Percentiles rank a stretch among this genome's conserved stretches.
Conservation (phyloP, 2,329 filamentous ascomycete species). For the Paracamarosporium sp. region DNA sequence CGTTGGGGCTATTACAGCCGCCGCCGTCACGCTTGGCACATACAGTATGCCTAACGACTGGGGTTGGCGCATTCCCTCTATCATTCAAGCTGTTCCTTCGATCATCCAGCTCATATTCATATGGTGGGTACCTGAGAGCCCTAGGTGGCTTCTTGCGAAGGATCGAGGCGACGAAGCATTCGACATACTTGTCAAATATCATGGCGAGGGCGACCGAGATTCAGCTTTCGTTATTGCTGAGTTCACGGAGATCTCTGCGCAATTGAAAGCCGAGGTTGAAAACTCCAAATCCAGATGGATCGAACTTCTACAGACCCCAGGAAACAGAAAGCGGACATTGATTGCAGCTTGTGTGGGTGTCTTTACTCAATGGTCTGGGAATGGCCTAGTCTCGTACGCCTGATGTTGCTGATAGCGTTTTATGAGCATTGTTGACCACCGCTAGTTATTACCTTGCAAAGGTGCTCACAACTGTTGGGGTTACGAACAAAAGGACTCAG, state of each 20-base stretch:
- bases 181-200: neutral
- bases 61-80: neutral
- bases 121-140: neutral
- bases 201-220: neutral
- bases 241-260: neutral
- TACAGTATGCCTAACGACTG: neutral
- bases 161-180: neutral
- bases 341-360: neutral
- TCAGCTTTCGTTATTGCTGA: neutral
- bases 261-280: neutral
- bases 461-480: neutral
- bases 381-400: too few species aligned
- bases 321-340: neutral
- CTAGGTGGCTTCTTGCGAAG: neutral
- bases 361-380: neutral
- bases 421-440: too few species aligned
- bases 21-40: neutral
- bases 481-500: neutral
- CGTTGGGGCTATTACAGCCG: neutral
- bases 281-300: neutral
- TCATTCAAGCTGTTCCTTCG: neutral
- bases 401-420: too few species aligned
- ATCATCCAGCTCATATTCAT: neutral
- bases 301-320: neutral
- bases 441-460: conserved; percentile 5